Base-by-base conservation (phyloP, 371 early-diverging fungal species). In the Zychaea mexicana region DNA sequence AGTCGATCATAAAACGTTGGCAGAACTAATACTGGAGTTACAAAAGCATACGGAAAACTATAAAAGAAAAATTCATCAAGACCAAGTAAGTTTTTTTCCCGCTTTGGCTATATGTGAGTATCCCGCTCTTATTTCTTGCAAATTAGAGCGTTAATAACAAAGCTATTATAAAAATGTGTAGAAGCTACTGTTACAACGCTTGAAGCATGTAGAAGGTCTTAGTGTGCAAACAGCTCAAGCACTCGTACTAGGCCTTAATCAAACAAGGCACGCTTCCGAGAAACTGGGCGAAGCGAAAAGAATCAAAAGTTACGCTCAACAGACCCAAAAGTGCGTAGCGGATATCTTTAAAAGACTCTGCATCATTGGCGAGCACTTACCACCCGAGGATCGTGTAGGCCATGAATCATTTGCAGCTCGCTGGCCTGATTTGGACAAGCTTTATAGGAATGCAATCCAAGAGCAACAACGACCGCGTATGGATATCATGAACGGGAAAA, bases 231-330 rank as follows among this genome's bases (percentile, higher is more conserved):
- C 59, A 0, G 42, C 45, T 5, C 59, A 45, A 38, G 38, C 39
- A 17, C 12, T 58, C 17, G 28, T 45, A 17, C 10, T 42, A 2
- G 59, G 38, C 2, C 46, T 70, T 36, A 67, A 55, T 22, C 70
- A 75, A 55, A 72, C 70, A 9, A 69, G 68, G 63, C 66, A 67
- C 27, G 65, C 66, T 12, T 19, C 46, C 12, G 46, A 55, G n/a
- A 56, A 42, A 45, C n/a, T 45, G 19, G 13, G 28, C 17, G 56
- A 39, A 15, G 22, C 47, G 10, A 63, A 63, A 31, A 32, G 19
- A n/a, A 26, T 58, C 9, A 30, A 9, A 27, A 12, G 28, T 2
- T 38, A 58, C 26, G 59, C 59, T 9, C 38, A 38, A 26, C 24
- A 39, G 10, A 26, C 45, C 2, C 59, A 45, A 42, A 39, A 27